Base-by-base conservation (phyloP, 768 basidiomycete species). In the Panaeolus cyanescens region DNA sequence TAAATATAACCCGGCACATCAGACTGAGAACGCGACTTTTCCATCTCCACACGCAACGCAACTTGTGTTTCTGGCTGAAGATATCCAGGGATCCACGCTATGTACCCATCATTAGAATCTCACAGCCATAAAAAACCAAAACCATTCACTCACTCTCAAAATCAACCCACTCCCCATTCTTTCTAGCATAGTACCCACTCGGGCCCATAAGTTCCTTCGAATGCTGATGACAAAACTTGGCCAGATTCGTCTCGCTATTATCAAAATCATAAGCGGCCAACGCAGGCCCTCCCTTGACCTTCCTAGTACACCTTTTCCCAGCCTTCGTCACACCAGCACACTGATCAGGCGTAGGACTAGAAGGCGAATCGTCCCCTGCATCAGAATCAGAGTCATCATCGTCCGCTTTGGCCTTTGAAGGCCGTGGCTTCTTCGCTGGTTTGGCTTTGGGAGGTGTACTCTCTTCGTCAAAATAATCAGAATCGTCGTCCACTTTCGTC, bases 1-100 rank as follows among this genome's bases (percentile, higher is more conserved):
- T 95, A 95, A 55, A 95, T 93, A 67, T 90, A 93, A 0, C 93
- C 93, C 4, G 83, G 77, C 19, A 79, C 82, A 64, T 94, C 92
- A 8, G 83, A 80, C 2, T 67, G 60, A 4, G 90, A 84, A 3
- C 77, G 77, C 10, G 80, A 68, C 62, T 78, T 82, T 65, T 81
- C 80, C 79, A 81, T 80, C 65, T 81, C 80, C 19, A 76, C 72
- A 40, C 78, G 72, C 42, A 81, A 71, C 1, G 85, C 81, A 31
- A 82, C 77, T 66, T 87, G 85, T 30, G 91, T 90, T 57, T 86
- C 83, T 5, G 70, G 62, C 56, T 83, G 81, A 34, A 93, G 72
- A 69, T 92, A 91, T 25, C 72, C 64, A 7, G 90, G 88, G 65
- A 93, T 88, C 81, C 86, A 92, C 64, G 84, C 91, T 91, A 40